Conservation (phyloP, 768 basidiomycete species). For the Jaapia argillacea region DNA sequence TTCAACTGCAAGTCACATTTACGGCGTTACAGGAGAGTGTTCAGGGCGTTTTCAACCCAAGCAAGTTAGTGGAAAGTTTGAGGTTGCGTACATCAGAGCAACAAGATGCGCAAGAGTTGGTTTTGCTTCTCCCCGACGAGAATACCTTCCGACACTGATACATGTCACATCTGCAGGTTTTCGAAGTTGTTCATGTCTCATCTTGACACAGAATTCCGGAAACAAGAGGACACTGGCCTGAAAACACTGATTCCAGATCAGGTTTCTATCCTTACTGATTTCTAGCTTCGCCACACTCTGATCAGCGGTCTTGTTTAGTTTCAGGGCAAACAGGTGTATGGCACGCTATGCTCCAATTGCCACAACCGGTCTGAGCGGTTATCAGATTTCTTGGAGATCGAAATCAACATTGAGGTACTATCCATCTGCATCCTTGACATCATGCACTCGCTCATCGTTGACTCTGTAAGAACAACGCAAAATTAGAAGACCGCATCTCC, state of each 20-base stretch:
- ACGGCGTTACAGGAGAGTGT: constrained; percentile 74
- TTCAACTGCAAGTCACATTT: constrained; percentile 72
- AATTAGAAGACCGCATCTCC: constrained; percentile 65
- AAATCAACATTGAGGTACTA: constrained; percentile 70
- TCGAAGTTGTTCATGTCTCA: constrained; percentile 92
- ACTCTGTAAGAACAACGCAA: constrained; percentile 63
- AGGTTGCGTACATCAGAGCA: constrained; percentile 77
- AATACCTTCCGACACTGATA: constrained; percentile 1
- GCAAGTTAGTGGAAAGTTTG: constrained; percentile 76
- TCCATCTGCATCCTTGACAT: not conserved
- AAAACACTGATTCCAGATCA: constrained; percentile 66
- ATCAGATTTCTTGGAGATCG: constrained; percentile 79
- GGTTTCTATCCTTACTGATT: constrained; percentile 27
- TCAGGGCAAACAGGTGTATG: constrained; percentile 77
- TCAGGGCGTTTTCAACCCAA: constrained; percentile 70
- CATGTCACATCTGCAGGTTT: constrained; percentile 42
- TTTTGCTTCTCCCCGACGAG: constrained; percentile 6
- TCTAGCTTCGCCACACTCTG: not conserved
- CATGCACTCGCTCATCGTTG: not conserved
- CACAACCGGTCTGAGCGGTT: constrained; percentile 54
- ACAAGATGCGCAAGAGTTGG: constrained; percentile 95
- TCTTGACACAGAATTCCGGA: constrained; percentile 79
- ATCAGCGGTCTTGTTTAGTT: constrained; percentile 40
- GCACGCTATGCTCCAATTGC: constrained; percentile 70
- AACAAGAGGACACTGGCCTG: constrained; percentile 55